phyloP scores from a whole-genome alignment of 2,329 filamentous ascomycete species.

The Epichloe festucae region DNA sequence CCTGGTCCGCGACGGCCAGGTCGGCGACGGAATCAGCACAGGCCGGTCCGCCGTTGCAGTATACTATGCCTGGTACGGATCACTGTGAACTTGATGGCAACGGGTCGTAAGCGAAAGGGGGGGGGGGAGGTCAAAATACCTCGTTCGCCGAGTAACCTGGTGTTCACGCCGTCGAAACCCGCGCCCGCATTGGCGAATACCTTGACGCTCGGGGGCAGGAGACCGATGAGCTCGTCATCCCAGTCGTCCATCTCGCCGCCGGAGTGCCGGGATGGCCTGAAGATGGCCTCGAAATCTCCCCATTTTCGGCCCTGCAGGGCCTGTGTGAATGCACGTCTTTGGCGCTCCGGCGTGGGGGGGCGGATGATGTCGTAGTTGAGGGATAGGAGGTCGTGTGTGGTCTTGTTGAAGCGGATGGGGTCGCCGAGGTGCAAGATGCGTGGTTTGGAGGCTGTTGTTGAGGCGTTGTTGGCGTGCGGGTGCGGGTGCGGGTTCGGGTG shows the following conservation, averaged over 20 bases:
- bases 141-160: constrained; percentile 43
- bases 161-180: constrained; percentile 55
- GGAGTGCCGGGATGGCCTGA: constrained; percentile 49
- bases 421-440: constrained; percentile 69
- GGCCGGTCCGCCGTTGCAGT: constrained; percentile 60
- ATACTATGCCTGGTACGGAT: constrained; percentile 39
- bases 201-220: constrained; percentile 41
- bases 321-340: constrained; percentile 33
- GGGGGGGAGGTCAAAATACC: constrained; percentile 23
- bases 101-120: too few relatives aligned
- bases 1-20: constrained; percentile 39
- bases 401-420: constrained; percentile 35
- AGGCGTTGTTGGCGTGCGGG: constrained; percentile 11
- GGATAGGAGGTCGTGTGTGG: constrained; percentile 31
- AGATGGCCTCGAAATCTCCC: constrained; percentile 42
- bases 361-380: constrained; percentile 35
- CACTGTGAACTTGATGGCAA: not conserved
- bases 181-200: constrained; percentile 54
- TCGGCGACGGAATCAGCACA: constrained; percentile 63
- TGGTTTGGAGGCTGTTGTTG: constrained; percentile 19
- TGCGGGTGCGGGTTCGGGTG: constrained; percentile 3
- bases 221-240: constrained; percentile 44
- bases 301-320: constrained; percentile 38
- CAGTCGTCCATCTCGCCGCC: constrained; percentile 55
- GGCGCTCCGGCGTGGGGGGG: constrained; percentile 38